Base-by-base conservation (phyloP, 768 basidiomycete species). In the Auricularia cornea region DNA sequence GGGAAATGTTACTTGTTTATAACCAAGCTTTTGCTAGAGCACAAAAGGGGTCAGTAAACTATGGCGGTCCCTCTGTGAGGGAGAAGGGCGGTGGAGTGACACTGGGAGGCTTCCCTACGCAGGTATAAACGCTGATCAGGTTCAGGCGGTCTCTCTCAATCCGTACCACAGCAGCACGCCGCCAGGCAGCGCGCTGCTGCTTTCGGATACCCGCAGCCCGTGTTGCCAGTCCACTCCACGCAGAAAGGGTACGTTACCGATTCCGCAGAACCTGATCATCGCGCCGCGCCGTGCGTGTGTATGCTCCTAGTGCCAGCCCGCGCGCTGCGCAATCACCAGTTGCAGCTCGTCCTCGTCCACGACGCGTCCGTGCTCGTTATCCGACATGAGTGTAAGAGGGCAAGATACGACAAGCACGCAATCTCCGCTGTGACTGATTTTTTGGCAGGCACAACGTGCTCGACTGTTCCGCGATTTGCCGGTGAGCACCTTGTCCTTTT, bases 61-160 rank as follows among this genome's bases (percentile, higher is more conserved):
- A 68, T 65, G 68, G 62, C 72, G 69, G 71, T 80, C 78, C 76
- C 73, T 72, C 70, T 73, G 69, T 74, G 78, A 74, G 76, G 72
- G 67, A 71, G 73, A 71, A 73, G 74, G 72, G 66, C 76, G 75
- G 75, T 76, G 81, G 76, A 77, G 73, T 69, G 77, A 87, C 79
- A 84, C 88, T 88, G 83, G 80, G 89, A 40, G 88, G 88, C 70
- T 91, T 94, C 91, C 91, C 92, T 93, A 91, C 92, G 93, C 92
- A 92, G 90, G 90, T 92, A 82, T 93, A 83, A 92, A 85, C 89
- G 82, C 91, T 92, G 88, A 83, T 91, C 93, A 94, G 91, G 92
- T 94, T 94, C 90, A 76, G 84, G 87, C 93, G 92, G 92, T 94
- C 84, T 94, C 90, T 94, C 93, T 95, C 92, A 94, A 92, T 77